A percentile compares a stretch with the other conserved stretches of the same genome.
These are phyloP conservation scores for Xylariomycetidae sp. DNA, from an alignment of 2,329 filamentous ascomycete genomes.

Conservation along the genomic window DNA sequence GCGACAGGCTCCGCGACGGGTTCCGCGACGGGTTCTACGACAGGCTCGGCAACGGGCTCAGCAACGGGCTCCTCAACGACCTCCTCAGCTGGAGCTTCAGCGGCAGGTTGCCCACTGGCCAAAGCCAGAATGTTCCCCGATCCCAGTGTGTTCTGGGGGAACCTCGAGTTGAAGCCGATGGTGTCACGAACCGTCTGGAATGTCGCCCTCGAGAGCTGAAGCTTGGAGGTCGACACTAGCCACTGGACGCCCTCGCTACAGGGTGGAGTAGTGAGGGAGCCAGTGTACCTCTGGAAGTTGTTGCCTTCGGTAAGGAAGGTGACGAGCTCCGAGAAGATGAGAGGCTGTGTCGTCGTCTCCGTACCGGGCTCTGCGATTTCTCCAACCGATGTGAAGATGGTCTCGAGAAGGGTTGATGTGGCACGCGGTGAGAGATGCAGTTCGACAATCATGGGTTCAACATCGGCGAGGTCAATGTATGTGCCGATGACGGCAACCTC, in stretches of 20 bases:
- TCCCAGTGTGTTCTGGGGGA: conserved; percentile 38
- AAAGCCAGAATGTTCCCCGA: conserved; percentile 31
- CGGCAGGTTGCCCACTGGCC: not conserved
- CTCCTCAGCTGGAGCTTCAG: conserved; percentile 1
- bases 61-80: conserved; percentile 6
- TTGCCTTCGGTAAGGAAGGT: conserved; percentile 29
- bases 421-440: conserved; percentile 32
- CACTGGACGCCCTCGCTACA: conserved; percentile 44
- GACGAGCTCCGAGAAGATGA: conserved; percentile 40
- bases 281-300: conserved; percentile 38
- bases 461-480: conserved; percentile 39
- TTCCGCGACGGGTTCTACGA: too few relatives aligned
- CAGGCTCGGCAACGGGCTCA: conserved; percentile 1
- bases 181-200: conserved; percentile 36
- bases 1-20: too few relatives aligned
- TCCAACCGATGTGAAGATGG: conserved; percentile 37
- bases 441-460: conserved; percentile 32
- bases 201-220: conserved; percentile 32
- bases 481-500: conserved; percentile 40
- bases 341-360: conserved; percentile 32
- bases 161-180: conserved; percentile 45
- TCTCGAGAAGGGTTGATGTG: conserved; percentile 39
- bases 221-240: conserved; percentile 41
- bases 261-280: conserved; percentile 46
- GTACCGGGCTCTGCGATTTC: conserved; percentile 40